Conservation (phyloP, 2,329 filamentous ascomycete genomes). For the Alternaria incomplexa region DNA sequence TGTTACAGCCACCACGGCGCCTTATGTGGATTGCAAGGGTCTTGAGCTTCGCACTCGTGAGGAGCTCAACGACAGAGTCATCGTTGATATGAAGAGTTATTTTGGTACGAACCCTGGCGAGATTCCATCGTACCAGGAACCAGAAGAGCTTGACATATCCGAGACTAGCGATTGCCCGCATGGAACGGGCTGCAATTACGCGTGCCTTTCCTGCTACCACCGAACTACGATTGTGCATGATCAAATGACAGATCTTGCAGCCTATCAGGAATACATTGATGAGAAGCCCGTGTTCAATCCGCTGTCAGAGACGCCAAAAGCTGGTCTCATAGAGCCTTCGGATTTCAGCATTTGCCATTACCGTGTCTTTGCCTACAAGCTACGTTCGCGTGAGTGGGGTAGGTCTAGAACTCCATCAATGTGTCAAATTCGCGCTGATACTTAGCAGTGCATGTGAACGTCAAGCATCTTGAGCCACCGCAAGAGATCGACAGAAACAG, state of each 20-base stretch:
- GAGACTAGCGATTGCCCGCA: not conserved
- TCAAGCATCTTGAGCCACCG: not conserved
- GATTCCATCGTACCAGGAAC: not conserved
- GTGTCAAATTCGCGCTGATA: not conserved
- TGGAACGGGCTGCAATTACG: rapidly evolving
- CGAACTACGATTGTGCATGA: not conserved
- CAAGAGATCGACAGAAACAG: not conserved
- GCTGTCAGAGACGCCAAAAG: not conserved
- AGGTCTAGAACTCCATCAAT: not conserved
- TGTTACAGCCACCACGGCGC: rapidly evolving
- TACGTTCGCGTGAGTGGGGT: not conserved
- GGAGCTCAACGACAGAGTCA: not conserved
- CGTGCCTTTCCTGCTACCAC: not conserved
- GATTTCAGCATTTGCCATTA: not conserved
- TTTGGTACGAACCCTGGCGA: not conserved
- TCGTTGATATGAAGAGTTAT: not conserved
- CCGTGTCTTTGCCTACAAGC: not conserved
- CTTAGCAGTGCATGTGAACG: not conserved
- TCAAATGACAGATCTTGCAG: not conserved
- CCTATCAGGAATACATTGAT: not conserved
- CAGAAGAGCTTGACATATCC: not conserved
- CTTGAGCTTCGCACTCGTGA: not conserved
- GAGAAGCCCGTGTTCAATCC: not conserved
- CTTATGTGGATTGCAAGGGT: not conserved
- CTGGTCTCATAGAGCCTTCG: not conserved